Percentiles rank a stretch among this genome's conserved stretches.
phyloP scores from a whole-genome alignment of 78 protist species.

The Emiliania huxleyi region DNA sequence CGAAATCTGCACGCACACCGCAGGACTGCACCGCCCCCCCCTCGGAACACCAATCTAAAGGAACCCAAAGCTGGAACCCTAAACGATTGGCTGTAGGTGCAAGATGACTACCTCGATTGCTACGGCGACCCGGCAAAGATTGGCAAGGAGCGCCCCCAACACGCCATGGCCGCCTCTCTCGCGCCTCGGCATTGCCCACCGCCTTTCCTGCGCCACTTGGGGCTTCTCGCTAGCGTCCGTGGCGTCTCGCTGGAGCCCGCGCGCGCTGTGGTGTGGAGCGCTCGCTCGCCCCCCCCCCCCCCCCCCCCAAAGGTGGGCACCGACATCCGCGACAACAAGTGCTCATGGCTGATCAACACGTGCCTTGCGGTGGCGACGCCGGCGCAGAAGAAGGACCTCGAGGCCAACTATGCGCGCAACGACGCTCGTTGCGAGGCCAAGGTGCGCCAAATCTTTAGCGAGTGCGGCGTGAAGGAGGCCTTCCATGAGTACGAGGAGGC shows the following conservation, averaged over 20 bases:
- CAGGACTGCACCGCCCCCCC: too few relatives aligned
- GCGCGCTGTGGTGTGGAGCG: too few relatives aligned
- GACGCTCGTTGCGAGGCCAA: background rate
- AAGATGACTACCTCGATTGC: constrained; percentile 97
- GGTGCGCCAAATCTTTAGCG: constrained; percentile 41
- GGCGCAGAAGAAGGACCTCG: constrained; percentile 66
- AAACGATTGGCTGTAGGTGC: too few relatives aligned
- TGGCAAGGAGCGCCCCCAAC: constrained; percentile 81
- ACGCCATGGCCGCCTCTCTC: too few relatives aligned
- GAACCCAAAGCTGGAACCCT: too few relatives aligned
- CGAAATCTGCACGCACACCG: too few relatives aligned
- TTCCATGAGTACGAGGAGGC: constrained; percentile 50
- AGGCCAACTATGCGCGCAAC: constrained; percentile 64
- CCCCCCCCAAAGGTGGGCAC: constrained; percentile 68
- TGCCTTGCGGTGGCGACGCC: constrained; percentile 51
- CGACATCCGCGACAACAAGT: constrained; percentile 95
- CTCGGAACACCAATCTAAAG: too few relatives aligned
- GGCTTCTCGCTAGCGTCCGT: too few relatives aligned
- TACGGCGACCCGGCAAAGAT: constrained; percentile 88
- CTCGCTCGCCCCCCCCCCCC: background rate
- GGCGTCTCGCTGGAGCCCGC: too few relatives aligned
- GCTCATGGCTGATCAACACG: constrained; percentile 85
- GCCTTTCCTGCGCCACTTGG: too few relatives aligned
- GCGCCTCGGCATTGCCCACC: too few relatives aligned
- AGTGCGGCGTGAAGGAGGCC: background rate